Evolutionary conservation across 106 monocot genomes (phyloP).

Genomic region (Vanilla planifolia): DNA sequence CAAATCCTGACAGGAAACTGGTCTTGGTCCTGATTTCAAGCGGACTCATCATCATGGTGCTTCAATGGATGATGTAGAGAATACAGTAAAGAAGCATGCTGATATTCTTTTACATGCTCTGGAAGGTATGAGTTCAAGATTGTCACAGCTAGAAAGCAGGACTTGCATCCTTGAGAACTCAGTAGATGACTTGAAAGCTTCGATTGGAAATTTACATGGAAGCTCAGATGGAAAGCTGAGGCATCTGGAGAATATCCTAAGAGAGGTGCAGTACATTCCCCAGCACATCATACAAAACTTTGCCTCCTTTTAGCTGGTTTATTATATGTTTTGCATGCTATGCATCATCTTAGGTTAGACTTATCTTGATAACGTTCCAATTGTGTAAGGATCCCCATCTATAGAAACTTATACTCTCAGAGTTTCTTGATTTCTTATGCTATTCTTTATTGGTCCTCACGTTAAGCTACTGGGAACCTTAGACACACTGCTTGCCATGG

Average conservation of each 20-base stretch:
- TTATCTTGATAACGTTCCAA: too few species aligned
- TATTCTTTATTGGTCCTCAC: too few species aligned
- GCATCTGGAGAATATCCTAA: slow-evolving; percentile 61
- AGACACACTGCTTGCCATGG: too few species aligned
- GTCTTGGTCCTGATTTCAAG: slow-evolving; percentile 1
- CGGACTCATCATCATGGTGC: slow-evolving; percentile 16
- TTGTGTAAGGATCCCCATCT: too few species aligned
- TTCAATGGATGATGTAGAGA: slow-evolving; percentile 46
- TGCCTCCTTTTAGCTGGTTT: too few species aligned
- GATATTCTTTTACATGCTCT: slow-evolving; percentile 49
- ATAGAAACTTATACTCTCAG: too few species aligned
- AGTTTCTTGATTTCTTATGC: too few species aligned
- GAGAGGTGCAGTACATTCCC: slow-evolving; percentile 34
- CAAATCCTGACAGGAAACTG: background rate
- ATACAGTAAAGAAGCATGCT: slow-evolving; percentile 54
- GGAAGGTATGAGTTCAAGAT: slow-evolving; percentile 61
- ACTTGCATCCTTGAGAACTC: slow-evolving; percentile 49
- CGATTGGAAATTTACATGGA: slow-evolving; percentile 35
- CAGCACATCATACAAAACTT: background rate
- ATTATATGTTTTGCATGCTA: too few species aligned
- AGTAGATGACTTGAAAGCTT: slow-evolving; percentile 50
- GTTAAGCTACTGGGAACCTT: too few species aligned
- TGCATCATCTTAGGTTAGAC: too few species aligned
- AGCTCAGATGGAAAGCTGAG: slow-evolving; percentile 60
- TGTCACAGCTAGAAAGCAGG: slow-evolving; percentile 59